Evolutionary conservation across 257 asterid species (phyloP).

Genomic region (Scutellaria baicalensis): DNA sequence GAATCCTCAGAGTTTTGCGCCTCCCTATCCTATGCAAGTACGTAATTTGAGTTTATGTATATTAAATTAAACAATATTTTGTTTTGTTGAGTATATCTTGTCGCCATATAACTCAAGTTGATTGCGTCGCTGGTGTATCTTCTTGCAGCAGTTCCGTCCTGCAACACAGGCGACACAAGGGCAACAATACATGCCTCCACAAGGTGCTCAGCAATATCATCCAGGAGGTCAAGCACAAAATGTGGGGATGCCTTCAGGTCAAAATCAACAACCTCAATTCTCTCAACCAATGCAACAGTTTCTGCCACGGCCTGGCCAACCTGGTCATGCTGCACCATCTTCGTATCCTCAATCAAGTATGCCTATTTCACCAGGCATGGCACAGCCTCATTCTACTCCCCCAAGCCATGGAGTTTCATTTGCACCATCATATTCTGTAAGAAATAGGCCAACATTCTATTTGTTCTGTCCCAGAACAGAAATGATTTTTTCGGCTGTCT

Average conservation of each 20-base stretch:
- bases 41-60: constrained; percentile 5
- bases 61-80: not conserved
- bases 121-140: constrained; percentile 8
- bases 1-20: constrained; percentile 55
- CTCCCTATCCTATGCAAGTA: constrained; percentile 77
- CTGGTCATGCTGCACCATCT: constrained; percentile 46
- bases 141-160: constrained; percentile 60
- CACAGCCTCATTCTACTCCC: constrained; percentile 46
- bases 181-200: constrained; percentile 48
- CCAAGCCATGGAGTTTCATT: constrained; percentile 52
- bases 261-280: constrained; percentile 57
- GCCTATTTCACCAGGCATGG: constrained; percentile 43
- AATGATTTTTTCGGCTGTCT: constrained; percentile 3
- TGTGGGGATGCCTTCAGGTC: constrained; percentile 56
- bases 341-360: constrained; percentile 51
- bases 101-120: not conserved
- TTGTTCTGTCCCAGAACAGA: not conserved
- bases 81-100: not conserved
- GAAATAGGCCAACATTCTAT: constrained; percentile 15
- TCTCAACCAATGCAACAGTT: constrained; percentile 74
- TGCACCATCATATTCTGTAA: constrained; percentile 62
- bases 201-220: constrained; percentile 62
- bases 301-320: constrained; percentile 48
- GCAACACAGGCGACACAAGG: constrained; percentile 50
- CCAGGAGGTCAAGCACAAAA: constrained; percentile 54